phyloP scores from a whole-genome alignment of 805 yeast genomes.

The Ogataea chonburiensis region DNA sequence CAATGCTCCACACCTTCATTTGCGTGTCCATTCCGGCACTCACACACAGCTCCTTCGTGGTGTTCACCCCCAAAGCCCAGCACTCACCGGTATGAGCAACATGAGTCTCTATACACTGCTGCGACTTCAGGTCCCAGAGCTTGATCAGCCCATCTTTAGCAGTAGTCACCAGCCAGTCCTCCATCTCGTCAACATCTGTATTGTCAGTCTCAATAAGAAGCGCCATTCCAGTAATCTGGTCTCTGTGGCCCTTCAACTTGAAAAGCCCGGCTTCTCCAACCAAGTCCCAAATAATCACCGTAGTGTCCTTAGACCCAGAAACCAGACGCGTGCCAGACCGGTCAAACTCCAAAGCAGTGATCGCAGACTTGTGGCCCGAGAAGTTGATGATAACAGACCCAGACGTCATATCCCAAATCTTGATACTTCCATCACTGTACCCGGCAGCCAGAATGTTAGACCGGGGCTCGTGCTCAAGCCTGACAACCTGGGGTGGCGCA shows the following conservation, averaged over 20 bases:
- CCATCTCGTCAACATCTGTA: conserved; percentile 48
- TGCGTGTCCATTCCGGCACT: conserved; percentile 83
- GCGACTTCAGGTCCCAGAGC: conserved; percentile 87
- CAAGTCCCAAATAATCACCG: conserved; percentile 90
- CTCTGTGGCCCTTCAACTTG: conserved; percentile 85
- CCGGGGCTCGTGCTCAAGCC: conserved; percentile 55
- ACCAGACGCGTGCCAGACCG: conserved; percentile 77
- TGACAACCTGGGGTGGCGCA: conserved; percentile 65
- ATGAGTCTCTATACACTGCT: conserved; percentile 92
- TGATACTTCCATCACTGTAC: conserved; percentile 82
- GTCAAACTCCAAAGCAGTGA: conserved; percentile 73
- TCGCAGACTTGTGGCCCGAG: conserved; percentile 85
- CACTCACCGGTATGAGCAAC: conserved; percentile 92
- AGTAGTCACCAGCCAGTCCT: conserved; percentile 71
- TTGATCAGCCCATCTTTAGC: conserved; percentile 91
- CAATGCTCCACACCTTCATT: conserved; percentile 78
- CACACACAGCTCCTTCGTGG: conserved; percentile 41
- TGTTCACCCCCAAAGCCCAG: conserved; percentile 68
- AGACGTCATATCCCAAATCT: conserved; percentile 87
- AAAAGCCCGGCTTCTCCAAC: conserved; percentile 88
- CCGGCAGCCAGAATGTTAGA: conserved; percentile 85
- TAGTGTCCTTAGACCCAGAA: conserved; percentile 85
- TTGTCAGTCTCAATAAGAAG: conserved; percentile 40
- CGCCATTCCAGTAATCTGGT: conserved; percentile 75
- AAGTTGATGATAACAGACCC: conserved; percentile 75